A percentile compares a stretch with the other conserved stretches of the same genome.
Evolutionary conservation across 148 eudicot genomes (phyloP).

Genomic region (Salicornia ramosissima): DNA sequence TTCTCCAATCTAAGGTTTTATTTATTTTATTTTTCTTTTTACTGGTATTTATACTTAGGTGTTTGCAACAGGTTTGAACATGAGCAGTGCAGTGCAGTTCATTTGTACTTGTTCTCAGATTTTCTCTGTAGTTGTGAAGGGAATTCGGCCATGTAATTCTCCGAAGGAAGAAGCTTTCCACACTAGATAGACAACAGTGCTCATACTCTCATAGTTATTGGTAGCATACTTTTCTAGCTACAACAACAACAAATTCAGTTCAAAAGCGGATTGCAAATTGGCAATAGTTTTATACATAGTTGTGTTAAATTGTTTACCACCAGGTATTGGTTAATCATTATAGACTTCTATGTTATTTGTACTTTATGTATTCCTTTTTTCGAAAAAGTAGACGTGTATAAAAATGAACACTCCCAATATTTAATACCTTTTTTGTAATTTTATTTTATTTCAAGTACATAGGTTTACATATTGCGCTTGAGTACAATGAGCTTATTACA

Average conservation of each 20-base stretch:
- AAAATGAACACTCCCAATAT: too few relatives aligned
- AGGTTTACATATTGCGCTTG: too few relatives aligned
- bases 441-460: too few relatives aligned
- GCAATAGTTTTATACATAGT: too few relatives aligned
- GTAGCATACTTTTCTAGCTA: background rate
- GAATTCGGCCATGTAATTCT: conserved; percentile 13
- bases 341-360: background rate
- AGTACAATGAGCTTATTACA: too few relatives aligned
- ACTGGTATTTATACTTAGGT: too few relatives aligned
- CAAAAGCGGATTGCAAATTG: background rate
- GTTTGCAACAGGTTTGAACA: background rate
- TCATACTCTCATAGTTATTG: background rate
- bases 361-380: background rate
- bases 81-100: background rate
- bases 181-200: conserved; percentile 3
- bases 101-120: conserved; percentile 17
- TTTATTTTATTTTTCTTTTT: too few relatives aligned
- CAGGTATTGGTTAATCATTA: too few relatives aligned
- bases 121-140: conserved; percentile 20
- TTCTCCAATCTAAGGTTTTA: too few relatives aligned
- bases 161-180: background rate
- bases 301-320: too few relatives aligned
- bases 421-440: too few relatives aligned
- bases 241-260: background rate
- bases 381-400: too few relatives aligned